phyloP scores from a whole-genome alignment of 2,329 filamentous ascomycete species.

The Pseudogymnoascus sp. region DNA sequence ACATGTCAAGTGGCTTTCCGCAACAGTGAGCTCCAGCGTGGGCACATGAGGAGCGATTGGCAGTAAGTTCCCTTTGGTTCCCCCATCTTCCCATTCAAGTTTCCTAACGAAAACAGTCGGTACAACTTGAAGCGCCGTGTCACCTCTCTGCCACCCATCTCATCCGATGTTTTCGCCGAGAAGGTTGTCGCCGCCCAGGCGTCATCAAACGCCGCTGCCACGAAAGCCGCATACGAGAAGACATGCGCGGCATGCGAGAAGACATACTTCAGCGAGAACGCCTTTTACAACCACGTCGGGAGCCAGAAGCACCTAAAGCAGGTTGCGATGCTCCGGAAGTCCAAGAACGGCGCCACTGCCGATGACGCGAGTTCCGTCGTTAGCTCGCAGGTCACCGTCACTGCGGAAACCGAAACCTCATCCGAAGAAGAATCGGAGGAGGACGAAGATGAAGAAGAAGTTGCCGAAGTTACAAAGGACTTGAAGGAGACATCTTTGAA shows the following conservation, averaged over 20 bases:
- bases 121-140: slow-evolving; percentile 96
- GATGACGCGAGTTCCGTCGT: slow-evolving; percentile 76
- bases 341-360: slow-evolving; percentile 30
- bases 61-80: slow-evolving; percentile 56
- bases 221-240: slow-evolving; percentile 83
- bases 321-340: slow-evolving; percentile 41
- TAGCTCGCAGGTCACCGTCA: slow-evolving; percentile 43
- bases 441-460: slow-evolving; percentile 65
- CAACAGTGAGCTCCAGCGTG: slow-evolving; percentile 84
- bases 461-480: slow-evolving; percentile 53
- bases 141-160: slow-evolving; percentile 80
- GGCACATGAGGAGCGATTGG: slow-evolving; percentile 98
- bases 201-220: slow-evolving; percentile 72
- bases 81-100: slow-evolving; percentile 15
- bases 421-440: slow-evolving; percentile 69
- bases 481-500: slow-evolving; percentile 18
- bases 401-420: slow-evolving; percentile 41
- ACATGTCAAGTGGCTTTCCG: slow-evolving; percentile 96
- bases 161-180: slow-evolving; percentile 88
- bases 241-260: slow-evolving; percentile 76
- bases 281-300: slow-evolving; percentile 83
- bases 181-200: slow-evolving; percentile 91
- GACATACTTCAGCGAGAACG: slow-evolving; percentile 94
- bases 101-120: slow-evolving; percentile 47
- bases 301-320: slow-evolving; percentile 83